Evolutionary conservation across 306 rosid genomes (phyloP).

Genomic region (Cicer arietinum): DNA sequence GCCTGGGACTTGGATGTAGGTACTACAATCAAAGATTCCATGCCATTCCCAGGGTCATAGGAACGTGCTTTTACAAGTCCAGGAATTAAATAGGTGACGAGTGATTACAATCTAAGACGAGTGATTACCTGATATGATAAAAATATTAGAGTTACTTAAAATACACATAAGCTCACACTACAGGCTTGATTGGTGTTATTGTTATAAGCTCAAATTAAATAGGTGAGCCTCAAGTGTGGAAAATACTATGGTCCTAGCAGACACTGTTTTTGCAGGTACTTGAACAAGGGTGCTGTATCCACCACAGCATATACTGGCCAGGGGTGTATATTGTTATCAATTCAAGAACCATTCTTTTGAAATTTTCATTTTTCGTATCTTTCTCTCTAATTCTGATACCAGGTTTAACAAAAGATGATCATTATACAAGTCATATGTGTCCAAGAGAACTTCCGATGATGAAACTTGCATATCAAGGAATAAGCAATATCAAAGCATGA

Average conservation of each 20-base stretch:
- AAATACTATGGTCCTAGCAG: slow-evolving; percentile 17
- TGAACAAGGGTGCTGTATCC: background rate
- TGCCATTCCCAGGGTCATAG: slow-evolving; percentile 84
- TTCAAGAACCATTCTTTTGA: background rate
- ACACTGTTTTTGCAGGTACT: background rate
- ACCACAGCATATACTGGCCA: background rate
- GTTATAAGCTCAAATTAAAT: background rate
- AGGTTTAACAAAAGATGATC: background rate
- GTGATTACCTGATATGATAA: slow-evolving; percentile 22
- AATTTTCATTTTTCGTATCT: background rate
- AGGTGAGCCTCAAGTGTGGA: background rate
- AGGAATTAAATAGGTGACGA: no score
- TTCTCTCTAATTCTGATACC: background rate
- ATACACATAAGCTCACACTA: slow-evolving; percentile 8
- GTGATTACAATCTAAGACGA: slow-evolving; percentile 21
- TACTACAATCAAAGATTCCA: slow-evolving; percentile 78
- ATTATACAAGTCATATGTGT: no score
- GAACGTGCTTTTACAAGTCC: slow-evolving; percentile 92
- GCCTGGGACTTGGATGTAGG: slow-evolving; percentile 94
- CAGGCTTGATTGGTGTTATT: background rate
- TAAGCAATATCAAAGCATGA: background rate
- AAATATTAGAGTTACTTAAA: slow-evolving; percentile 13
- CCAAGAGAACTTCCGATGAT: no score
- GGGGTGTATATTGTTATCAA: background rate
- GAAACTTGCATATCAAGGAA: slow-evolving; percentile 1